These are phyloP conservation scores for Tripidium arundinaceum DNA, from an alignment of 202 grass and related monocot species.

Conservation along the genomic window DNA sequence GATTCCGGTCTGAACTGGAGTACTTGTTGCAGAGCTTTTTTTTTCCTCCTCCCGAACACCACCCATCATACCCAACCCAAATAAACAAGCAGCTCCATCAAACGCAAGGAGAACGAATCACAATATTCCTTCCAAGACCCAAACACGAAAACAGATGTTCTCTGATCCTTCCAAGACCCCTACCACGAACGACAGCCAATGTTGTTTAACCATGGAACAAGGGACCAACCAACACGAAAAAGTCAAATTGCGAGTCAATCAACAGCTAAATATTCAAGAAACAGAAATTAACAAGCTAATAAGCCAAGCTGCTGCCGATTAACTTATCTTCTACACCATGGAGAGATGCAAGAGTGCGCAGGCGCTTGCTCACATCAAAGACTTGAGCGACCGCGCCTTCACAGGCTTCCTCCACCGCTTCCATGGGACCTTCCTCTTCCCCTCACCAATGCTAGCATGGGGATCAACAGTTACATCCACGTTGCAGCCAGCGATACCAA, in stretches of 20 bases:
- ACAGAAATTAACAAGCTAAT: not conserved
- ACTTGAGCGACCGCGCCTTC: conserved; percentile 78
- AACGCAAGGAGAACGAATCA: not conserved
- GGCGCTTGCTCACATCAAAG: conserved; percentile 49
- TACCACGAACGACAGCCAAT: too few species aligned
- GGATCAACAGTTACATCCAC: not conserved
- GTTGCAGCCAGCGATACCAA: not conserved
- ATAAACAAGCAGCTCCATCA: too few species aligned
- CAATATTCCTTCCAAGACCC: not conserved
- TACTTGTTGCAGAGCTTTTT: too few species aligned
- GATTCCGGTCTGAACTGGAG: too few species aligned
- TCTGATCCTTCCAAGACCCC: too few species aligned
- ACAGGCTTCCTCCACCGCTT: conserved; percentile 77
- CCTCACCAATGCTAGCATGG: too few species aligned
- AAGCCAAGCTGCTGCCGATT: not conserved
- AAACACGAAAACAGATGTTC: too few species aligned
- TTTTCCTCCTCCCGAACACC: too few species aligned
- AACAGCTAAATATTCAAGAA: not conserved
- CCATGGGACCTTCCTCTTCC: conserved; percentile 10
- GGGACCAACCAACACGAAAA: not conserved
- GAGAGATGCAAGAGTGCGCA: too few species aligned
- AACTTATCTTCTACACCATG: not conserved
- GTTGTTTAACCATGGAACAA: not conserved
- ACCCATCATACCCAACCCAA: too few species aligned
- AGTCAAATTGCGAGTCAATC: not conserved